Evolutionary conservation across 257 asterid genomes (phyloP).

Genomic region (Ilex aquifolium): DNA sequence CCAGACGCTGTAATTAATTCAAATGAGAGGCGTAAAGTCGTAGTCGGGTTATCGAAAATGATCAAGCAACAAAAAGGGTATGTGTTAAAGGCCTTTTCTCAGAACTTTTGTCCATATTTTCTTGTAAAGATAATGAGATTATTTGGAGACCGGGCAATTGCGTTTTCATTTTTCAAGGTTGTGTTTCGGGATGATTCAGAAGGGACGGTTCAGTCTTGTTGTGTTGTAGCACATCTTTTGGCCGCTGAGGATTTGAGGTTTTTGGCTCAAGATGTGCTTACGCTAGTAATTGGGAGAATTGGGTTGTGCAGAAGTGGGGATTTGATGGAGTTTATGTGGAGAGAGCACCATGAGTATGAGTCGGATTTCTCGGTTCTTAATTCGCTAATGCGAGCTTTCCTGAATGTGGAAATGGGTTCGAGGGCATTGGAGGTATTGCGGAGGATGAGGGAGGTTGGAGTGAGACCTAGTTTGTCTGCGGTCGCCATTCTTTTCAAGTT

Average conservation of each 20-base stretch:
- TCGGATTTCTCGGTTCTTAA: constrained; percentile 59
- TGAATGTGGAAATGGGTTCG: constrained; percentile 55
- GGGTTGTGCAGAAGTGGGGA: constrained; percentile 64
- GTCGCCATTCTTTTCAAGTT: constrained; percentile 49
- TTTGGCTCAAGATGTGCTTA: constrained; percentile 69
- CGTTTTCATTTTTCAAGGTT: constrained; percentile 73
- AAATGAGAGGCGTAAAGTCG: constrained; percentile 65
- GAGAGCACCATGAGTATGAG: constrained; percentile 27
- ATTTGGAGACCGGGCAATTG: constrained; percentile 37
- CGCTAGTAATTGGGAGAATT: constrained; percentile 53
- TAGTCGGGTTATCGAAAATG: constrained; percentile 52
- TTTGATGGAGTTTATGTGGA: constrained; percentile 50
- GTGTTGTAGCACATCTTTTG: constrained; percentile 51
- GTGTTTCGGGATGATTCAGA: constrained; percentile 47
- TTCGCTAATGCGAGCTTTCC: constrained; percentile 74
- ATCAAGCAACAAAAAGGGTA: constrained; percentile 38
- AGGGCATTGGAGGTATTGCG: constrained; percentile 56
- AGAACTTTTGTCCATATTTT: constrained; percentile 40
- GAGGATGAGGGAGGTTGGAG: constrained; percentile 63
- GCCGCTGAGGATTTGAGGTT: constrained; percentile 41
- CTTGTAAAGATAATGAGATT: constrained; percentile 59
- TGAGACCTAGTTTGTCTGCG: constrained; percentile 62
- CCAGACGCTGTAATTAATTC: constrained; percentile 36
- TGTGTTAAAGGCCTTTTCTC: constrained; percentile 36
- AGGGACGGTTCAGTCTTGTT: constrained; percentile 37